phyloP scores from a whole-genome alignment of 805 yeast species.

The Starmerella riodocensis region DNA sequence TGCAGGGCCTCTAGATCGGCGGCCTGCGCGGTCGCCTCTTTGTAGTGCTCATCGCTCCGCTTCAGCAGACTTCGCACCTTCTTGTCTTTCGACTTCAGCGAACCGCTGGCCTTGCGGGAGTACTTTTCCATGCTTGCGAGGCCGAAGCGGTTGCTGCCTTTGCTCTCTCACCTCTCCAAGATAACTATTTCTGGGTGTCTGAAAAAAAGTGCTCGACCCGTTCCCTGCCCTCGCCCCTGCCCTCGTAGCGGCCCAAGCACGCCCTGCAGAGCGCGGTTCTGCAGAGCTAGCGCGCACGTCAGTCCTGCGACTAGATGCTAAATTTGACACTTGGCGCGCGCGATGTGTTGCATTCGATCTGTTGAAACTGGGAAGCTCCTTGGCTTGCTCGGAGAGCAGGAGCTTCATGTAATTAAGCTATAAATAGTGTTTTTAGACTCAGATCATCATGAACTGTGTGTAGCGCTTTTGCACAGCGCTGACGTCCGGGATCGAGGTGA shows the following conservation, averaged over 20 bases:
- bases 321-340: too few species aligned
- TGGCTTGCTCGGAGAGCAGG: too few species aligned
- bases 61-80: conserved; percentile 30
- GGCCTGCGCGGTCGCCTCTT: conserved; percentile 69
- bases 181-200: not conserved
- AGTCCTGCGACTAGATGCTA: too few species aligned
- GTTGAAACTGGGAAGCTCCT: too few species aligned
- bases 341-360: too few species aligned
- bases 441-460: conserved; percentile 26
- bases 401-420: too few species aligned
- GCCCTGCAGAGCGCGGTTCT: not conserved
- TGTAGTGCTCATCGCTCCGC: conserved; percentile 55
- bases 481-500: conserved; percentile 17
- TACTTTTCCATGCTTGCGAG: conserved; percentile 18
- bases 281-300: too few species aligned
- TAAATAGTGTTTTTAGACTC: too few species aligned
- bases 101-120: conserved; percentile 38
- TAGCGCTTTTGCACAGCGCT: conserved; percentile 22
- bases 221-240: not conserved
- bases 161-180: not conserved
- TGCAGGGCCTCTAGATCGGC: conserved; percentile 74
- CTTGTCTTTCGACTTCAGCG: conserved; percentile 41
- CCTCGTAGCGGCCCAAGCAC: not conserved
- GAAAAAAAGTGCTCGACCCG: too few species aligned
- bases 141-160: not conserved